Evolutionary conservation across 1,139 yeast genomes (phyloP), one percentile per base, ranked within the genome.

Genomic region (Debaryomyces fabryi): DNA sequence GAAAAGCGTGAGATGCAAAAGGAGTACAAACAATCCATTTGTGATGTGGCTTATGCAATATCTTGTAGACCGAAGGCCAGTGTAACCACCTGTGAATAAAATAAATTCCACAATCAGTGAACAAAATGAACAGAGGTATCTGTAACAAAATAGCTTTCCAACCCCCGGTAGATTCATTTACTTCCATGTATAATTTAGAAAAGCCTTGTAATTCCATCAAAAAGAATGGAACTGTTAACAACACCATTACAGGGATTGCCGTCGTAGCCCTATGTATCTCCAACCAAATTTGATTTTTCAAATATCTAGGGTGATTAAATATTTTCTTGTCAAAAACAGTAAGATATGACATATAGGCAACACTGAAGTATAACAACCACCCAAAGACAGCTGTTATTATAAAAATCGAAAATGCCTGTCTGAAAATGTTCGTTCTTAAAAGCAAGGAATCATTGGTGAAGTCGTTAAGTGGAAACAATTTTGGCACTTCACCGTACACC

Each of bases 21-120:
- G 99, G 99, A 3, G 99, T 92, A 56, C 98, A 93, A 45, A 93
- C 97, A 61, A 93, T 85, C 99, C 99, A 93, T 73, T 93, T 95
- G 79, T 93, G 99, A 69, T 93, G 99, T n/a, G 98, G 97, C 74
- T 93, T 93, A 76, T 93, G 99, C 56, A 93, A 74, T 30, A 64
- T 68, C 76, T 87, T 92, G 81, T 93, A 93, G 37, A 93, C 85
- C 33, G 78, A 61, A 27, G 97, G 97, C 87, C 92, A 88, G 68
- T 93, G 99, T 61, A 93, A 78, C 81, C 89, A 82, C 64, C 98
- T 84, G 72, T 93, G 99, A 58, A 91, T 86, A 64, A 88, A 78
- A 68, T 93, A 93, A 61, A 93, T 90, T 50, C 93, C 88, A 66
- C 90, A 86, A 69, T 93, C 99, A 6, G 99, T 92, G 67, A 93